Conservation (phyloP, 495 filamentous ascomycete genomes). For the Talaromyces nanjingensis region DNA sequence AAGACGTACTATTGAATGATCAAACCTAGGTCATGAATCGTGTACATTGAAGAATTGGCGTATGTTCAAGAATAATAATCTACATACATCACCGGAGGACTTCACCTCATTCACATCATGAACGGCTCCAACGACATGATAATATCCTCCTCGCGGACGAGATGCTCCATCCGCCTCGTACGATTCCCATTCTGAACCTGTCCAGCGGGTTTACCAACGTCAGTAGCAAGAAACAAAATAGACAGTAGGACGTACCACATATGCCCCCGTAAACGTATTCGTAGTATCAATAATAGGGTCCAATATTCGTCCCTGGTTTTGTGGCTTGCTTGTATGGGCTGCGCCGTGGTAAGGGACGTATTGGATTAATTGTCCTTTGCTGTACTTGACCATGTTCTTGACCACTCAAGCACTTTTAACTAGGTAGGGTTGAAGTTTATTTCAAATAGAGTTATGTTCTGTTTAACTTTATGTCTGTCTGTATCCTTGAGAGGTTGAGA, state of each 20-base stretch:
- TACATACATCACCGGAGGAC: neutral
- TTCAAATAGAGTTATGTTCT: no score
- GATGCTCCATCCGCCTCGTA: neutral
- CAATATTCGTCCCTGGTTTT: conserved; percentile 2
- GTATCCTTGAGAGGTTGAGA: neutral
- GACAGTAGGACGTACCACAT: neutral
- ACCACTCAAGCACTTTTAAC: neutral
- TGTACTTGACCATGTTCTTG: conserved; percentile 4
- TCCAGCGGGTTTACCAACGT: neutral
- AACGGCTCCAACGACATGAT: neutral
- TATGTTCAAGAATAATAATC: neutral
- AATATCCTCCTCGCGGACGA: conserved; percentile 9
- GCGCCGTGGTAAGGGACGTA: neutral
- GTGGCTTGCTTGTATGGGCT: neutral
- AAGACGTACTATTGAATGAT: neutral
- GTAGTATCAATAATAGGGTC: conserved; percentile 9
- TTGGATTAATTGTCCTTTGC: conserved; percentile 7
- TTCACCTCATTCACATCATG: neutral
- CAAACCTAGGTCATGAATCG: neutral
- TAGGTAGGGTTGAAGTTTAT: neutral
- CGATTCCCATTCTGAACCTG: conserved; percentile 4
- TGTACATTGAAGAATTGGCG: neutral
- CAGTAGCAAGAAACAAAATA: neutral
- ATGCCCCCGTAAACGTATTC: conserved; percentile 8
- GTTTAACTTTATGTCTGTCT: neutral